These are phyloP conservation scores for Porodaedalea pini DNA, from an alignment of 1,284 basidiomycete species.

Conservation along the genomic window DNA sequence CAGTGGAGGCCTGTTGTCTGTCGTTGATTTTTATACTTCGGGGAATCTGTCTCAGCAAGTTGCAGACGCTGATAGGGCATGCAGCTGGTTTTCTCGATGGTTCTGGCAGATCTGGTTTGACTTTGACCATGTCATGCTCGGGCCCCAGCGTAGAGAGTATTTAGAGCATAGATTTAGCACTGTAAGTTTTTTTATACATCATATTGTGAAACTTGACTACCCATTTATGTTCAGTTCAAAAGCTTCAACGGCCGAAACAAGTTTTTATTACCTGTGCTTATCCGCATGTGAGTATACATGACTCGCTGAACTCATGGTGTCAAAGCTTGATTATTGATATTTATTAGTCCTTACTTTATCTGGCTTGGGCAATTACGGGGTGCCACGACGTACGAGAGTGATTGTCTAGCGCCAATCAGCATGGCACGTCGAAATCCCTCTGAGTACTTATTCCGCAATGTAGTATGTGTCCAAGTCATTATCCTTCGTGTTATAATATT, in stretches of 20 bases:
- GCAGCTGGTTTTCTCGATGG: conserved; percentile 72
- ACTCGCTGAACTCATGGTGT: not conserved
- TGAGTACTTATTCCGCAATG: not conserved
- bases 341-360: conserved; percentile 63
- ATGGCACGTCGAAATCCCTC: not conserved
- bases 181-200: conserved; percentile 30
- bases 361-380: conserved; percentile 73
- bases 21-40: conserved; percentile 81
- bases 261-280: conserved; percentile 66
- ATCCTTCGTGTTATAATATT: not conserved
- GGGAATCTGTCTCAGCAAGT: conserved; percentile 49
- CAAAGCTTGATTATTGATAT: not conserved
- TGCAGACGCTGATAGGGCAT: conserved; percentile 66
- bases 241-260: conserved; percentile 73
- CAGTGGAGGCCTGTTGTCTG: conserved; percentile 61
- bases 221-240: conserved; percentile 44
- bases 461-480: not conserved
- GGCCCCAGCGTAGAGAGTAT: conserved; percentile 69
- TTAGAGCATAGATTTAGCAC: conserved; percentile 83
- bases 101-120: conserved; percentile 71
- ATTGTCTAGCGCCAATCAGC: not conserved
- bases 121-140: conserved; percentile 72
- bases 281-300: conserved; percentile 49
- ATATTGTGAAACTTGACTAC: not conserved
- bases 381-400: conserved; percentile 27